Evolutionary conservation across 1,139 yeast species (phyloP), one percentile per base, ranked within the genome.

Genomic region (Taphrina deformans): DNA sequence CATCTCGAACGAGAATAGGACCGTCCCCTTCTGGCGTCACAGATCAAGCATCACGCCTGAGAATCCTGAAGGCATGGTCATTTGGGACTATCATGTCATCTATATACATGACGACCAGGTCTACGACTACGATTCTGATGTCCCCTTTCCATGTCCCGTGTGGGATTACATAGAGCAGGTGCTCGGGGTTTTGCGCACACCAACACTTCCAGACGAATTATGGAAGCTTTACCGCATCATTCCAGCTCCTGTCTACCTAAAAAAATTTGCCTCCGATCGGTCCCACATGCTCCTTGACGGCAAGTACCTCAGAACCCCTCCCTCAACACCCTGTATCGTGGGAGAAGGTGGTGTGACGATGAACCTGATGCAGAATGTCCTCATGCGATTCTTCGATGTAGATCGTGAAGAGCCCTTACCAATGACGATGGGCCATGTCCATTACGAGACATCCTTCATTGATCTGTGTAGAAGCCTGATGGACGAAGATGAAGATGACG

Each of bases 1-100:
- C 41, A 59, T 59, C 38, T 35, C 56, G 23, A 59, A 59, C 29
- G 31, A 35, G 14, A 23, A 18, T 14, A 29, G 50, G 24, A 29
- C 35, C 10, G 46, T 59, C 21, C 63, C 63, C 21, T 35, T 59
- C 48, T 59, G 55, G 56, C 50, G 40, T 21, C 51, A 59, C 50
- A 50, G n/a, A 29, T 14, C 44, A 18, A 40, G 56, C 24, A 35
- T 40, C 24, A 12, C 41, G 14, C 23, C 29, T 14, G 56, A 38
- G 12, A 50, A 48, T 16, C 50, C 63, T 16, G 56, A 38, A 12
- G 63, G 63, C 18, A 44, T 59, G 46, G 63, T 59, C 23, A 31
- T 59, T 1, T 59, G 63, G 63, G 63, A 50, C 33, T 59, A 59
- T 27, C 63, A 59, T 50, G 63, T 59, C 51, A 50, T 59, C 18